phyloP scores from a whole-genome alignment of 164 flowering plant genomes.

The Vitis amurensis region DNA sequence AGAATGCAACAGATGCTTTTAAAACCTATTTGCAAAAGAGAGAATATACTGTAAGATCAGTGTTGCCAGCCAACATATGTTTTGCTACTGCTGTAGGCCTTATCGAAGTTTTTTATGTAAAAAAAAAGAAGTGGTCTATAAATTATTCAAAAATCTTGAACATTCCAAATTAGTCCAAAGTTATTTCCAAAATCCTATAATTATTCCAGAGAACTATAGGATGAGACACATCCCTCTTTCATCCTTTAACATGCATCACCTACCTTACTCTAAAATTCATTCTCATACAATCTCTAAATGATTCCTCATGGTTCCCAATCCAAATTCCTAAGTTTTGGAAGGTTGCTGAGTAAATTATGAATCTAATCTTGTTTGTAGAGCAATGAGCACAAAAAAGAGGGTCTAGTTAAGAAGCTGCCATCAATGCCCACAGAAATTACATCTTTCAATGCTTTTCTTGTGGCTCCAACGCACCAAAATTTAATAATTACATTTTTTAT shows the following conservation, averaged over 20 bases:
- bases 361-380: conserved; percentile 81
- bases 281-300: neutral
- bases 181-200: too few relatives aligned
- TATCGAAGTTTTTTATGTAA: too few relatives aligned
- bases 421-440: conserved; percentile 89
- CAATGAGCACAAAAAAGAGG: conserved; percentile 94
- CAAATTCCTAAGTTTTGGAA: too few relatives aligned
- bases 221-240: neutral
- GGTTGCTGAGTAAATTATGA: neutral
- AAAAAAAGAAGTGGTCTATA: too few relatives aligned
- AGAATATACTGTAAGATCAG: conserved; percentile 70
- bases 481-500: too few relatives aligned
- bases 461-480: conserved; percentile 75
- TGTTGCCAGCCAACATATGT: conserved; percentile 99
- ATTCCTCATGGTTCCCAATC: too few relatives aligned
- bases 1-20: neutral
- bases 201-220: too few relatives aligned
- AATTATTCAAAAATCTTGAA: too few relatives aligned
- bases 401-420: conserved; percentile 79
- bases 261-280: neutral
- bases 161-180: too few relatives aligned
- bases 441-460: conserved; percentile 80
- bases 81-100: conserved; percentile 94
- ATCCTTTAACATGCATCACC: neutral
- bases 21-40: neutral